A percentile compares a stretch with the other conserved stretches of the same genome.
Conservation (phyloP, 1,139 yeast species). For the Debaryomyces fabryi region DNA sequence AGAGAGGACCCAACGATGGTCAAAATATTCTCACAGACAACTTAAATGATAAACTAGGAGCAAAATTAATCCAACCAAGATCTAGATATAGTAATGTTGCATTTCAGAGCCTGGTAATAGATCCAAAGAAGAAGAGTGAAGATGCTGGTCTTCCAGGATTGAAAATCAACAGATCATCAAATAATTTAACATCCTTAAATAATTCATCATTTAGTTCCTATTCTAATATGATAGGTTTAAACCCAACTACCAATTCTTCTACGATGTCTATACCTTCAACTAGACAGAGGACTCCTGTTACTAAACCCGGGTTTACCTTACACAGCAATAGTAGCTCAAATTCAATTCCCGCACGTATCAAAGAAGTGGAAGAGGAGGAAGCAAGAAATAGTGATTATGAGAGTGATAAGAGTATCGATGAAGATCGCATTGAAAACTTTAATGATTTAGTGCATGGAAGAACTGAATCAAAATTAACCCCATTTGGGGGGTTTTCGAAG, state of each 20-base stretch:
- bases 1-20: conserved; percentile 1
- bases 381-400: conserved; percentile 17
- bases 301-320: conserved; percentile 27
- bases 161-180: conserved; percentile 43
- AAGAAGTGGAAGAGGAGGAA: conserved; percentile 25
- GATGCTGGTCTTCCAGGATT: conserved; percentile 44
- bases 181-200: conserved; percentile 24
- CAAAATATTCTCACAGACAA: conserved; percentile 18
- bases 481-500: conserved; percentile 76
- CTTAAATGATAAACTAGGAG: conserved; percentile 24
- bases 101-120: conserved; percentile 43
- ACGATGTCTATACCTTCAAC: conserved; percentile 1
- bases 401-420: not conserved
- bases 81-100: conserved; percentile 30
- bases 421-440: conserved; percentile 16
- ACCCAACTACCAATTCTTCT: conserved; percentile 2
- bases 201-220: conserved; percentile 14
- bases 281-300: conserved; percentile 23
- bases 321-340: conserved; percentile 33
- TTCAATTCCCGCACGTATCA: conserved; percentile 28
- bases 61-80: conserved; percentile 52
- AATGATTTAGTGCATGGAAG: conserved; percentile 36
- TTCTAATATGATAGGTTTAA: conserved; percentile 18
- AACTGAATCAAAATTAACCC: conserved; percentile 48
- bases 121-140: conserved; percentile 32